Evolutionary conservation across 441 rosid species (phyloP), one percentile per base, ranked within the genome.

Genomic region (Mallotus japonicus): DNA sequence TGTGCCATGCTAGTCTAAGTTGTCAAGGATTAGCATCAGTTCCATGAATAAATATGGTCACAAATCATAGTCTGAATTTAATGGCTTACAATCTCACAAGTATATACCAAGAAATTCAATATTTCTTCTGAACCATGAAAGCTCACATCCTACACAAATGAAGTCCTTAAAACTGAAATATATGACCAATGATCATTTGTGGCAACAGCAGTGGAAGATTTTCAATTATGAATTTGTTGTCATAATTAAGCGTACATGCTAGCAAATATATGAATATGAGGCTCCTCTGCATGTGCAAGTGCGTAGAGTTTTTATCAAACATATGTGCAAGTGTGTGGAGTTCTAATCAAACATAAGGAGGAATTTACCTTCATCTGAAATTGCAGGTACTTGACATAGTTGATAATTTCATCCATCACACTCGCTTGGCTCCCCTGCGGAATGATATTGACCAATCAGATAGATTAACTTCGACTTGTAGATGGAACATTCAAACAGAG

Each of bases 371-470:
- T 87, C 78, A 90, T 64, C 78, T 85, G 89, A 67, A 81, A 74
- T 73, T 90, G 92, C 78, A 90, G 78, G 79, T 82, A 80, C 83
- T 86, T 87, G 74, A 88, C 81, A 73, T 87, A 75, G 72, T 74
- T 77, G 73, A 84, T 75, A 20, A 79, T 61, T 62, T 80, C 83
- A 79, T 82, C 84, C 79, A 86, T 15, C 54, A 73, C 65, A 40
- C 62, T 77, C 60, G 73, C 76, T 73, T 85, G 85, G 68, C 63
- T 74, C 32, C 83, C 80, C 84, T 83, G 73, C 69, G 82, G 66
- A 58, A 69, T 50, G 73, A 19, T 28, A 69, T 56, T 49, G 69
- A 77, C 62, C 58, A 65, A 73, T 55, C 46, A 58, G 15, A 17
- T 60, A 32, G n/a, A 44, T 40, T 32, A 42, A n/a, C 34, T 1